Evolutionary conservation across 768 basidiomycete genomes (phyloP).

Genomic region (Kwoniella dendrophila): DNA sequence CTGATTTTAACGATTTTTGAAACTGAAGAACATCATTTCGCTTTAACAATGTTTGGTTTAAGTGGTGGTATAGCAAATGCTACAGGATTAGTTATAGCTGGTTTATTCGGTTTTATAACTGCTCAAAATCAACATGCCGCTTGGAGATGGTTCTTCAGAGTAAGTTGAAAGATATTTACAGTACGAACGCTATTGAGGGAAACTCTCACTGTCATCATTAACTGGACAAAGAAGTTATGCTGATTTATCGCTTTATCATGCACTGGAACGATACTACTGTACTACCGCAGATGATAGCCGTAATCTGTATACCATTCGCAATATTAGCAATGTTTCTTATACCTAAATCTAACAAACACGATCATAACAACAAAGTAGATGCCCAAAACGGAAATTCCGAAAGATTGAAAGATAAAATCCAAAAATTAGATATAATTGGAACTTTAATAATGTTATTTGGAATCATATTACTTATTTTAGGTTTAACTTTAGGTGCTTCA

Average conservation of each 20-base stretch:
- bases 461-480: slow-evolving; percentile 52
- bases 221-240: background rate
- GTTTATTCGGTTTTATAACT: slow-evolving; percentile 40
- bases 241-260: no score
- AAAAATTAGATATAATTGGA: slow-evolving; percentile 48
- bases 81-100: slow-evolving; percentile 34
- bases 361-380: no score
- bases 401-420: slow-evolving; percentile 23
- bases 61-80: slow-evolving; percentile 36
- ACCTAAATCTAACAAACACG: slow-evolving; percentile 29
- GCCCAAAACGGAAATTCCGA: slow-evolving; percentile 11
- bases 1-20: slow-evolving; percentile 45
- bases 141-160: slow-evolving; percentile 51
- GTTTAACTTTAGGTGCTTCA: slow-evolving; percentile 49
- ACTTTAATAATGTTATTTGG: slow-evolving; percentile 40
- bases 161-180: no score
- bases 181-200: no score
- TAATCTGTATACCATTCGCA: slow-evolving; percentile 24
- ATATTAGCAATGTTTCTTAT: slow-evolving; percentile 20
- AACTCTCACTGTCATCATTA: background rate
- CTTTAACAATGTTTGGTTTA: slow-evolving; percentile 34
- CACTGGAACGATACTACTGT: no score
- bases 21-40: slow-evolving; percentile 25
- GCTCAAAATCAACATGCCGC: slow-evolving; percentile 32
- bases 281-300: slow-evolving; percentile 23